These are phyloP conservation scores for Fusarium miscanthi DNA, from an alignment of 2,329 filamentous ascomycete species.

Conservation along the genomic window DNA sequence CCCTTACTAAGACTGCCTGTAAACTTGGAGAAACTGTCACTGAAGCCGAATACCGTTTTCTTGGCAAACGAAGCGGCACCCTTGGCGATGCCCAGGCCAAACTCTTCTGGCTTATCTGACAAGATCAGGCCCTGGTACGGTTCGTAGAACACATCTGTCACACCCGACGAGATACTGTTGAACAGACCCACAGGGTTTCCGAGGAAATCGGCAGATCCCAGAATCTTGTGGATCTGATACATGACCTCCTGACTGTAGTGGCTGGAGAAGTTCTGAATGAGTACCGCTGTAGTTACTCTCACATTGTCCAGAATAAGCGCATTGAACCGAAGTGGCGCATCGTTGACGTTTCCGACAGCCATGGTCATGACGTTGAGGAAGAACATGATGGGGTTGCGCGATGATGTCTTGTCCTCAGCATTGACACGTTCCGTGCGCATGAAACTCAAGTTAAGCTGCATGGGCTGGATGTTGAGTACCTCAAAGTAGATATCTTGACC, in stretches of 20 bases:
- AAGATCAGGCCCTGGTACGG: constrained; percentile 98
- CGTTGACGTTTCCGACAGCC: constrained; percentile 99
- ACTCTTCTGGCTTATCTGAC: constrained; percentile 93
- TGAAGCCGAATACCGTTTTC: constrained; percentile 97
- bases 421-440: constrained; percentile 97
- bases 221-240: constrained; percentile 95
- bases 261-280: constrained; percentile 87
- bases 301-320: constrained; percentile 95
- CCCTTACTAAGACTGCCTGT: constrained; percentile 98
- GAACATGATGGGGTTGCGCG: constrained; percentile 96
- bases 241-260: constrained; percentile 98
- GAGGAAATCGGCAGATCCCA: constrained; percentile 96
- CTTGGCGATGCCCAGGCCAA: constrained; percentile 94
- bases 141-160: constrained; percentile 99
- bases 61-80: constrained; percentile 97
- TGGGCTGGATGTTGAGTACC: constrained; percentile 94
- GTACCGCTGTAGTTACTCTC: constrained; percentile 84
- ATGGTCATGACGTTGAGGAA: constrained; percentile 98
- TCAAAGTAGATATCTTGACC: constrained; percentile 99
- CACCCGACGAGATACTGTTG: constrained; percentile 97
- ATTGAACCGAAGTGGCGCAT: constrained; percentile 93
- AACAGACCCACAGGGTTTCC: constrained; percentile 97
- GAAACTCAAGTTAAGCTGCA: constrained; percentile 97
- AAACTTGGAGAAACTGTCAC: constrained; percentile 96
- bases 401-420: constrained; percentile 91